Percentiles rank a stretch among this genome's conserved stretches.
Evolutionary conservation across 768 basidiomycete species (phyloP).

Genomic region (Hygrocybe coccinea): DNA sequence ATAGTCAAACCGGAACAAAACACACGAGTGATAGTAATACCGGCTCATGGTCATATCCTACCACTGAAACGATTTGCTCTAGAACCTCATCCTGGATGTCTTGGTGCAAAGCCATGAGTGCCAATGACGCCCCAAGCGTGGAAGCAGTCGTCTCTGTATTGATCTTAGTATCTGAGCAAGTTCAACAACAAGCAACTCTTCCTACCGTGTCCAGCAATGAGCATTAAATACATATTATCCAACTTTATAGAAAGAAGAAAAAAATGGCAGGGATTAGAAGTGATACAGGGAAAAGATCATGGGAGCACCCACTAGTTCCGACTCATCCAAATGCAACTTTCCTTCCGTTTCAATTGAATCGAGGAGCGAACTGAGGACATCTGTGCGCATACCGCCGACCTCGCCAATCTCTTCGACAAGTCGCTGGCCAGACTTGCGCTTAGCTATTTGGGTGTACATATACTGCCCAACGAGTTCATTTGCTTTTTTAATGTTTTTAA

Average conservation of each 20-base stretch:
- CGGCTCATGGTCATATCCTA: constrained; percentile 34
- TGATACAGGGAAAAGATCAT: too few species aligned
- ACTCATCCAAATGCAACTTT: constrained; percentile 38
- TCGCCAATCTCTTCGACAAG: constrained; percentile 4
- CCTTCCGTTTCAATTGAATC: constrained; percentile 40
- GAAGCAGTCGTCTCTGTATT: constrained; percentile 47
- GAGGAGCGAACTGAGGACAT: constrained; percentile 39
- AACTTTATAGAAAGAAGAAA: constrained; percentile 32
- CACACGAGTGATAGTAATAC: constrained; percentile 16
- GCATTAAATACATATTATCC: constrained; percentile 50
- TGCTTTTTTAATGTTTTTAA: constrained; percentile 21
- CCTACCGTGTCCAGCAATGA: background rate
- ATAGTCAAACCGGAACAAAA: background rate
- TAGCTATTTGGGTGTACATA: constrained; percentile 35
- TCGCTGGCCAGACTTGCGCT: constrained; percentile 29
- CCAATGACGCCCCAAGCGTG: constrained; percentile 44
- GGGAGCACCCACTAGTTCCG: constrained; percentile 33
- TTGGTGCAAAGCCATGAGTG: constrained; percentile 40
- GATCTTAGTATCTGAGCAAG: background rate
- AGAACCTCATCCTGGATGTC: constrained; percentile 47
- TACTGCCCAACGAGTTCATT: constrained; percentile 30
- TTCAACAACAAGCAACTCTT: constrained; percentile 19
- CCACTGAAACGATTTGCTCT: constrained; percentile 39
- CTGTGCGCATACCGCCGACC: background rate
- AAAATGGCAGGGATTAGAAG: background rate